These are phyloP conservation scores for Musa beccarii DNA, from an alignment of 176 grass and related monocot species.

Conservation along the genomic window DNA sequence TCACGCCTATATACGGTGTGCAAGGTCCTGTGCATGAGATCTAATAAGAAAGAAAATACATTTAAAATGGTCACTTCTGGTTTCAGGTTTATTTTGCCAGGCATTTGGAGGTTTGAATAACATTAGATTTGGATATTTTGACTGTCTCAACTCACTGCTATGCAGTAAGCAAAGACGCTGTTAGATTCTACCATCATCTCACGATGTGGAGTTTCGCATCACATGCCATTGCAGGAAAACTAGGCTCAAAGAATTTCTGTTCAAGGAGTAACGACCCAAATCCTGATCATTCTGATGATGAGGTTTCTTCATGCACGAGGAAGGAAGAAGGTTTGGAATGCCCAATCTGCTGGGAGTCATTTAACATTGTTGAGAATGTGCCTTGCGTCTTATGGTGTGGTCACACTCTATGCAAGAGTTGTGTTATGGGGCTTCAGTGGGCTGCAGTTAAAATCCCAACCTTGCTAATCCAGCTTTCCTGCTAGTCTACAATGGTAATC, in stretches of 20 bases:
- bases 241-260: conserved; percentile 25
- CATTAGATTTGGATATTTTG: not conserved
- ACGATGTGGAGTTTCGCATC: conserved; percentile 46
- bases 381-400: conserved; percentile 79
- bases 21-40: not conserved
- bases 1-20: not conserved
- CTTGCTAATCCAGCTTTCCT: conserved; percentile 58
- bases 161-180: not conserved
- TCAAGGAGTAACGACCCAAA: conserved; percentile 9
- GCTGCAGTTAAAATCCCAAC: conserved; percentile 58
- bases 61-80: not conserved
- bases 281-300: conserved; percentile 53
- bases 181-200: not conserved
- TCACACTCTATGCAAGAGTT: conserved; percentile 90
- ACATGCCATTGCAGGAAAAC: conserved; percentile 24
- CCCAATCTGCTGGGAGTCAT: conserved; percentile 84
- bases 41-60: not conserved
- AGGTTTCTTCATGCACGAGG: conserved; percentile 56
- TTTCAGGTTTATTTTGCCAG: not conserved
- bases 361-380: conserved; percentile 85
- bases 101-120: not conserved
- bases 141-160: not conserved
- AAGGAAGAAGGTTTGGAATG: conserved; percentile 77
- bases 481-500: conserved; percentile 62
- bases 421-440: conserved; percentile 64